Base-by-base conservation (phyloP, 768 basidiomycete species). In the Collybia nuda region DNA sequence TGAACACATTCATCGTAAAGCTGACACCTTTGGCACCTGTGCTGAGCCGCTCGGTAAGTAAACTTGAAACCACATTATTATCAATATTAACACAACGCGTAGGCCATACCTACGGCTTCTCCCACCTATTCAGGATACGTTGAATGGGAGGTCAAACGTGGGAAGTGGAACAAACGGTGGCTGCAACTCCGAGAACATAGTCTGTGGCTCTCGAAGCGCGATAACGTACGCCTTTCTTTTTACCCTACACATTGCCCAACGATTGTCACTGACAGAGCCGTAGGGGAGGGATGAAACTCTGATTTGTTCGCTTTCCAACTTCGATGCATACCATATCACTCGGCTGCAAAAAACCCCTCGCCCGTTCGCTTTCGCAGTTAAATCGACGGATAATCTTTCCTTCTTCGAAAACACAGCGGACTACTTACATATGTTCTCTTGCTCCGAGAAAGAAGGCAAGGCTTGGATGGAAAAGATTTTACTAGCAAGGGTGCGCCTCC, bases 141-240 rank as follows among this genome's bases (percentile, higher is more conserved):
- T 21, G 90, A 98, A 65, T 90, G 85, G 80, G 92, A 96, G 72
- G 76, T 74, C 40, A 98, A 96, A 70, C 82, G 87, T 52, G 93
- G 93, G 29, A 97, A 97, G 68, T 99, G 96, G 97, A 86, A 76
- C 49, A 98, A 98, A 69, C 81, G 93, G 28, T 95, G 86, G 83
- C 74, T 99, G 62, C 84, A 86, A 59, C 79, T 97, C 21, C 79
- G 90, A 42, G 93, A 95, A 60, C 91, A 95, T 56, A 81, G 82
- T 52, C 62, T 98, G 47, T 96, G 86, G 79, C 64, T 96, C 32
- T 87, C 91, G 24, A 98, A 98, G 69, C 86, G 90, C 15, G 93
- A 97, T 48, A 87, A 82, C 63, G 93, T 94, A 57, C 55, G 80
- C 71, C 29, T 22, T 48, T 71, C 29, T 22, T 48, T 4, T 35